A percentile compares a stretch with the other conserved stretches of the same genome.
These are phyloP conservation scores for Mucor lusitanicus DNA, from an alignment of 371 early-diverging fungal genomes.

Conservation along the genomic window DNA sequence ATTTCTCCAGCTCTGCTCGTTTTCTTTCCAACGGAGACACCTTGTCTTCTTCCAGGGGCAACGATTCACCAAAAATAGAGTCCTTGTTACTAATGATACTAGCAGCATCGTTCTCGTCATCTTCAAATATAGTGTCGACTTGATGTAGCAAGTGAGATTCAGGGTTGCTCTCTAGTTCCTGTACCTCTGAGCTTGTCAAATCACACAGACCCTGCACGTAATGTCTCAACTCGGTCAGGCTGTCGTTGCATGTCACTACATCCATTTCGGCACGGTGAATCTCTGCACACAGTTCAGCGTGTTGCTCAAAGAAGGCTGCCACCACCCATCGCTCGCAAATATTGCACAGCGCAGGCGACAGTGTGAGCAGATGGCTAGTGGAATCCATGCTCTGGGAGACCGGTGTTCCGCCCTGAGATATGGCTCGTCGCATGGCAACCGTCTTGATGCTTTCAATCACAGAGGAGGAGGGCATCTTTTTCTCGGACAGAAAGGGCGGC, in stretches of 20 bases:
- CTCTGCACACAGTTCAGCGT: slow-evolving; percentile 72
- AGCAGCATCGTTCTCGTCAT: neutral
- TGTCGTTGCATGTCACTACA: slow-evolving; percentile 69
- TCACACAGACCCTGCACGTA: slow-evolving; percentile 58
- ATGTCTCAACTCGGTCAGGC: slow-evolving; percentile 62
- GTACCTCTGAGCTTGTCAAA: slow-evolving; percentile 29
- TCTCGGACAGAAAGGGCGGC: neutral
- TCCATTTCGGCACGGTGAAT: slow-evolving; percentile 83
- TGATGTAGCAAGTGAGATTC: neutral
- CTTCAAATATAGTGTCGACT: neutral
- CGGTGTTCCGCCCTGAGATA: slow-evolving; percentile 19
- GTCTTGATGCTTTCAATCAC: neutral
- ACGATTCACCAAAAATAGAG: slow-evolving; percentile 11
- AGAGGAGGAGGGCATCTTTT: neutral
- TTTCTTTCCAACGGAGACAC: slow-evolving; percentile 19
- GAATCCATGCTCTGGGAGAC: neutral
- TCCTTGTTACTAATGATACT: slow-evolving; percentile 1
- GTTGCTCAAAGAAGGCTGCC: slow-evolving; percentile 76
- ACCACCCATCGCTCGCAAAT: slow-evolving; percentile 82
- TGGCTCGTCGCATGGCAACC: slow-evolving; percentile 7
- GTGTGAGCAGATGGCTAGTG: slow-evolving; percentile 3
- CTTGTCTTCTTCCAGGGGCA: slow-evolving; percentile 23
- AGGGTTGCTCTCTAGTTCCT: slow-evolving; percentile 9
- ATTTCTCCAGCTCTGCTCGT: slow-evolving; percentile 27
- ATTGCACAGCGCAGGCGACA: slow-evolving; percentile 67